Conservation (phyloP, 805 yeast genomes). For the Brettanomyces sp. region DNA sequence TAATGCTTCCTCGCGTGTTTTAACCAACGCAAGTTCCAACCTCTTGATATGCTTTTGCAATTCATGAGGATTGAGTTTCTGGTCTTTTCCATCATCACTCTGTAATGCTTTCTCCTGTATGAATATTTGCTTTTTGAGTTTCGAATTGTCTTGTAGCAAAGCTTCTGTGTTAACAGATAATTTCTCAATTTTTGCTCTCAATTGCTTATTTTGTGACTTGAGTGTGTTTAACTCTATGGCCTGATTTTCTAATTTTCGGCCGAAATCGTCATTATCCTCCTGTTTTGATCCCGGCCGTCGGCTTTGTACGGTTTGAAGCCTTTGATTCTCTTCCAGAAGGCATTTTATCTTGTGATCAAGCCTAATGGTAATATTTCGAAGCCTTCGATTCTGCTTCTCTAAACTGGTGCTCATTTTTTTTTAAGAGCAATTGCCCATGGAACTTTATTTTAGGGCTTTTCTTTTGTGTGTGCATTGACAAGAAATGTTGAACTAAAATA, state of each 20-base stretch:
- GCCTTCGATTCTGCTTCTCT: not conserved
- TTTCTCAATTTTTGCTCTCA: constrained; percentile 15
- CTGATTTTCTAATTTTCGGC: constrained; percentile 23
- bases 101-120: not conserved
- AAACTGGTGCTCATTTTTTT: no score
- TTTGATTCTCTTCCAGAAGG: constrained; percentile 41
- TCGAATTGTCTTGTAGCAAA: constrained; percentile 20
- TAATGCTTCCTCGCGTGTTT: constrained; percentile 22
- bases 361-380: not conserved
- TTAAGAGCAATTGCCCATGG: no score
- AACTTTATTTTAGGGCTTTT: no score
- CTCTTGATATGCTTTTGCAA: constrained; percentile 24
- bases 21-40: constrained; percentile 33
- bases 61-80: not conserved
- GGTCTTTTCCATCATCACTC: not conserved
- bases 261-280: not conserved
- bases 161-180: constrained; percentile 25
- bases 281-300: not conserved
- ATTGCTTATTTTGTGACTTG: constrained; percentile 20
- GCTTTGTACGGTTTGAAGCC: constrained; percentile 17
- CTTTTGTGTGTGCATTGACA: no score
- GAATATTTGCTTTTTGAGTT: constrained; percentile 12
- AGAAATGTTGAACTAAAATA: no score
- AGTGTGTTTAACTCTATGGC: constrained; percentile 38
- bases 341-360: not conserved